These are phyloP conservation scores for Climacium dendroides DNA, from an alignment of 225 moss, liverwort and hornwort species.

Conservation along the genomic window DNA sequence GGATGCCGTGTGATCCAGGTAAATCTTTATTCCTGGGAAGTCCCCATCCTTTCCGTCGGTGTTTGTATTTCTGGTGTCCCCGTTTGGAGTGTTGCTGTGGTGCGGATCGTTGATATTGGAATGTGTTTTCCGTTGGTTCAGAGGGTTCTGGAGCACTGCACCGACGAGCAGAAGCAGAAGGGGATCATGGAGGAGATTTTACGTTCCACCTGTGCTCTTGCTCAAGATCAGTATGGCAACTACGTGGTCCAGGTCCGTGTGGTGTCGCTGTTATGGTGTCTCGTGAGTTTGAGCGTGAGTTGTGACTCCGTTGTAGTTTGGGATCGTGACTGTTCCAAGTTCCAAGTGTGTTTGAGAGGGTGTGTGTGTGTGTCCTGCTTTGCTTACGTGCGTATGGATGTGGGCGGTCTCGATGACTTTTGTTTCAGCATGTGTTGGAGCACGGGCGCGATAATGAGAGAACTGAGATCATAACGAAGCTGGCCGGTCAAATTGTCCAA, in stretches of 20 bases:
- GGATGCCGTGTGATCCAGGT: slow-evolving; percentile 93
- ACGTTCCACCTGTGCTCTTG: slow-evolving; percentile 65
- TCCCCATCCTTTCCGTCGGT: background rate
- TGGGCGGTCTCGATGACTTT: background rate
- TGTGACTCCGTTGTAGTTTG: background rate
- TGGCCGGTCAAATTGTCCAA: slow-evolving; percentile 93
- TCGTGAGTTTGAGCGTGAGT: too few species aligned
- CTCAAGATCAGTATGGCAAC: slow-evolving; percentile 84
- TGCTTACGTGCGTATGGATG: background rate
- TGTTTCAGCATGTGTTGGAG: slow-evolving; percentile 71
- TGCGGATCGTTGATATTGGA: background rate
- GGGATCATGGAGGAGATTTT: slow-evolving; percentile 89
- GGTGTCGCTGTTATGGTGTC: too few species aligned
- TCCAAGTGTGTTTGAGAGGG: background rate
- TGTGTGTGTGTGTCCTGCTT: background rate
- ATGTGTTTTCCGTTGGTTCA: background rate
- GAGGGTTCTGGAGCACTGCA: slow-evolving; percentile 87
- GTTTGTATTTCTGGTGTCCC: background rate
- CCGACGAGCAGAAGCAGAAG: slow-evolving; percentile 80
- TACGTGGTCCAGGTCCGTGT: slow-evolving; percentile 70
- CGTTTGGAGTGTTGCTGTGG: background rate
- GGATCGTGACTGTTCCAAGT: background rate
- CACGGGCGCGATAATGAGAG: slow-evolving; percentile 68
- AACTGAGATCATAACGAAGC: slow-evolving; percentile 77
- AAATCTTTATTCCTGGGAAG: background rate